Evolutionary conservation across 1,139 yeast species (phyloP), one percentile per base, ranked within the genome.

Genomic region (Yueomyces sp.): DNA sequence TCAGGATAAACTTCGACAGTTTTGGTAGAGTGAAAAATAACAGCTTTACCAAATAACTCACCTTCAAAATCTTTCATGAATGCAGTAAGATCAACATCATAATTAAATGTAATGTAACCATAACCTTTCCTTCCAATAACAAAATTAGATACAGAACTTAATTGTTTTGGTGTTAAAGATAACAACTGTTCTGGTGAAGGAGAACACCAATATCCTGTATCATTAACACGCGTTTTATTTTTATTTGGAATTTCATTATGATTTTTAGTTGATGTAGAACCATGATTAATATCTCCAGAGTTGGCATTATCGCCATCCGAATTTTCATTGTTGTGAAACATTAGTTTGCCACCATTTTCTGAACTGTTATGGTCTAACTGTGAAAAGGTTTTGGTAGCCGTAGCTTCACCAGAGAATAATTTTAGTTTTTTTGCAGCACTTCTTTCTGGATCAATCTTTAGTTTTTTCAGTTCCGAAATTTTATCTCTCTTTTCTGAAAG

Each of bases 151-250:
- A 87, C 78, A 28, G 67, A 66, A 0, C 75, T 51, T 25, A 87
- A 69, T 46, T 81, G 75, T 37, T 72, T 68, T 3, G 63, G 53
- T 0, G 82, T 57, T 51, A 76, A 57, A 7, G 63, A 52, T 1
- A 70, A 57, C 4, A 87, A 66, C 32, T 74, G 77, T 2, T 67
- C 67, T 11, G 84, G 65, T 0, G 83, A 63, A 1, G 96, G 96
- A 1, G 79, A 70, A 46, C 86, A 77, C 93, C 95, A 87, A 59
- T 87, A 87, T 2, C 78, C 87, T 34, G 69, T 69, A 29, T 6
- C 9, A 26, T 57, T 45, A 6, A 33, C n/a, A 9, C 5, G 5
- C 8, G 8, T 33, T 11, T 33, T 33, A 11, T 9, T n/a, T 1
- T 5, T n/a, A 33, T 33, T 33, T 5, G n/a, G 5, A 1, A 34